Evolutionary conservation across 768 basidiomycete genomes (phyloP).

Genomic region (Tubosaeta sp.): DNA sequence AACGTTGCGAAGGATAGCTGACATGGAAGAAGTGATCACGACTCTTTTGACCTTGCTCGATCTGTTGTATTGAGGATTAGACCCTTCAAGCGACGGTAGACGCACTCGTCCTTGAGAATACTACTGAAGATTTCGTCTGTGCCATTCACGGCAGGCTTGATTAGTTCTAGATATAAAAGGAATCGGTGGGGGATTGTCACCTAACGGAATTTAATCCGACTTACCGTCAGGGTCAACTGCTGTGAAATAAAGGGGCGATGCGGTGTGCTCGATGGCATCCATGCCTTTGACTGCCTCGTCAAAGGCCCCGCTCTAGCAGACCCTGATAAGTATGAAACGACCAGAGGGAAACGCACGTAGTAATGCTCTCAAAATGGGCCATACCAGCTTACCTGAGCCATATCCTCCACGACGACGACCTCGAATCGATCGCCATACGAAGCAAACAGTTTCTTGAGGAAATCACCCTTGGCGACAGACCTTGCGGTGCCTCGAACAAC

Average conservation of each 20-base stretch:
- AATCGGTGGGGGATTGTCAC: background rate
- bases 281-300: slow-evolving; percentile 77
- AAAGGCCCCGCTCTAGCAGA: slow-evolving; percentile 56
- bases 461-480: slow-evolving; percentile 50
- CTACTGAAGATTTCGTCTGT: slow-evolving; percentile 61
- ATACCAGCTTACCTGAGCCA: slow-evolving; percentile 40
- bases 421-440: slow-evolving; percentile 56
- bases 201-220: background rate
- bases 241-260: slow-evolving; percentile 54
- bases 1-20: slow-evolving; percentile 36
- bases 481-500: slow-evolving; percentile 65
- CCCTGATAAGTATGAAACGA: background rate
- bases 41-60: slow-evolving; percentile 56
- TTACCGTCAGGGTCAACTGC: slow-evolving; percentile 42
- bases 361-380: too few species aligned
- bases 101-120: slow-evolving; percentile 50
- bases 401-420: slow-evolving; percentile 65
- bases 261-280: slow-evolving; percentile 66
- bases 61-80: slow-evolving; percentile 1
- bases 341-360: background rate
- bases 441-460: slow-evolving; percentile 52
- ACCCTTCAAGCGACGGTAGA: too few species aligned
- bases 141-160: slow-evolving; percentile 68
- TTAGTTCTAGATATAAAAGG: slow-evolving; percentile 43
- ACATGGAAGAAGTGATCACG: slow-evolving; percentile 63